Percentiles rank a stretch among this genome's conserved stretches.
These are phyloP conservation scores for Fusarium sp. DNA, from an alignment of 2,329 filamentous ascomycete species.

Conservation along the genomic window DNA sequence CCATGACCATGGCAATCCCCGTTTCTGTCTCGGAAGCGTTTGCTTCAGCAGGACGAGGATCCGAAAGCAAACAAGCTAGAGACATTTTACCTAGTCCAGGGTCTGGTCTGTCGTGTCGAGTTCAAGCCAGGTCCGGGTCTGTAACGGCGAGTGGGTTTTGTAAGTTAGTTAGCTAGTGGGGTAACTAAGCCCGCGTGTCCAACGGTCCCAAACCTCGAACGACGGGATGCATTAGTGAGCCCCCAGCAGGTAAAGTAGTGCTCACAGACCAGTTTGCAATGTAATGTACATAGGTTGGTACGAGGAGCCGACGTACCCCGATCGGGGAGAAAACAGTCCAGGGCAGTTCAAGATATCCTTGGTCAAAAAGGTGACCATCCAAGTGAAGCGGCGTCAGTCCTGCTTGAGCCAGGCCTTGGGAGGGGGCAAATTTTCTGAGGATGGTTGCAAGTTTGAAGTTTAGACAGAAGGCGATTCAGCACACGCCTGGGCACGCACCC, in stretches of 20 bases:
- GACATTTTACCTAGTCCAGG: slow-evolving; percentile 33
- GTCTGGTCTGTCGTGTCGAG: slow-evolving; percentile 28
- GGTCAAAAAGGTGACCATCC: not conserved
- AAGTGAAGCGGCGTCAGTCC: not conserved
- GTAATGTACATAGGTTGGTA: slow-evolving; percentile 18
- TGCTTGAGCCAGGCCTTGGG: not conserved
- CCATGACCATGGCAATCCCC: slow-evolving; percentile 25
- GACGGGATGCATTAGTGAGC: slow-evolving; percentile 23
- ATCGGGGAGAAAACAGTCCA: not conserved
- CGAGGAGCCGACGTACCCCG: slow-evolving; percentile 39
- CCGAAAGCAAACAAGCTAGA: slow-evolving; percentile 29
- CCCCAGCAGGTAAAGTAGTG: not conserved
- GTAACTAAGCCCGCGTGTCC: slow-evolving; percentile 20
- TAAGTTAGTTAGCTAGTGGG: slow-evolving; percentile 22
- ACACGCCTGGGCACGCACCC: slow-evolving; percentile 14
- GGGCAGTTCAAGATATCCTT: not conserved
- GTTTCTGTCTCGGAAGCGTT: slow-evolving; percentile 34
- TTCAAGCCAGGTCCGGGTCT: slow-evolving; percentile 39
- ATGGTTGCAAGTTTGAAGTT: slow-evolving; percentile 14
- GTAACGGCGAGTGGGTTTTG: slow-evolving; percentile 28
- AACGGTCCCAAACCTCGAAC: slow-evolving; percentile 35
- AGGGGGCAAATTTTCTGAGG: slow-evolving; percentile 1
- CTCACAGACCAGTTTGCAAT: slow-evolving; percentile 15
- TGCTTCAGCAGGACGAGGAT: slow-evolving; percentile 35
- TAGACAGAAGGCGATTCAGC: slow-evolving; percentile 22